Conservation (phyloP, 2,329 filamentous ascomycete genomes). For the Arachnopeziza araneosa region DNA sequence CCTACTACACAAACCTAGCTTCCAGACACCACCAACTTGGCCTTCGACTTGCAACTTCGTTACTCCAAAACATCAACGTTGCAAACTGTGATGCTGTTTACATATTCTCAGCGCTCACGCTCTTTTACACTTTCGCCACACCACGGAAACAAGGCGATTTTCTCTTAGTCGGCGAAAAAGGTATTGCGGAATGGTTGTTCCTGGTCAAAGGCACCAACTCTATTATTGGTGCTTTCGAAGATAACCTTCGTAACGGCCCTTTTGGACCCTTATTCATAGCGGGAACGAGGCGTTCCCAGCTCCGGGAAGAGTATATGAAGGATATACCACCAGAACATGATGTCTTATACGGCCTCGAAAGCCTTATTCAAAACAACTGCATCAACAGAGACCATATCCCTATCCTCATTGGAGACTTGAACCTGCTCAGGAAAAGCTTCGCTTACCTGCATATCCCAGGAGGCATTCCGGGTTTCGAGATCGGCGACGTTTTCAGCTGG, state of each 20-base stretch:
- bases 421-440: conserved; percentile 32
- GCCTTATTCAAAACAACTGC: conserved; percentile 10
- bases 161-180: conserved; percentile 31
- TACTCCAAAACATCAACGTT: conserved; percentile 30
- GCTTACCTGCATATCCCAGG: conserved; percentile 17
- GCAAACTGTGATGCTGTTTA: conserved; percentile 33
- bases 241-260: conserved; percentile 16
- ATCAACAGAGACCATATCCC: conserved; percentile 16
- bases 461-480: conserved; percentile 26
- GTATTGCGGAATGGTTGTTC: conserved; percentile 34
- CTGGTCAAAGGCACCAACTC: conserved; percentile 34
- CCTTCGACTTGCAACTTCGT: conserved; percentile 27
- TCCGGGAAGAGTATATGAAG: conserved; percentile 9
- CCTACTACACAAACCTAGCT: conserved; percentile 36
- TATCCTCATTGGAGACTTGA: conserved; percentile 30
- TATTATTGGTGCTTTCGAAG: conserved; percentile 28
- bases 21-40: conserved; percentile 33
- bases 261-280: conserved; percentile 29
- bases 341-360: conserved; percentile 17
- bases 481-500: conserved; percentile 38
- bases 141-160: conserved; percentile 33
- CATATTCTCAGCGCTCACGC: conserved; percentile 36
- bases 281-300: conserved; percentile 16
- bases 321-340: conserved; percentile 2
- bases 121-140: conserved; percentile 33